Conservation (phyloP, 192 early-diverging fungal species). For the Linnemannia zychae region DNA sequence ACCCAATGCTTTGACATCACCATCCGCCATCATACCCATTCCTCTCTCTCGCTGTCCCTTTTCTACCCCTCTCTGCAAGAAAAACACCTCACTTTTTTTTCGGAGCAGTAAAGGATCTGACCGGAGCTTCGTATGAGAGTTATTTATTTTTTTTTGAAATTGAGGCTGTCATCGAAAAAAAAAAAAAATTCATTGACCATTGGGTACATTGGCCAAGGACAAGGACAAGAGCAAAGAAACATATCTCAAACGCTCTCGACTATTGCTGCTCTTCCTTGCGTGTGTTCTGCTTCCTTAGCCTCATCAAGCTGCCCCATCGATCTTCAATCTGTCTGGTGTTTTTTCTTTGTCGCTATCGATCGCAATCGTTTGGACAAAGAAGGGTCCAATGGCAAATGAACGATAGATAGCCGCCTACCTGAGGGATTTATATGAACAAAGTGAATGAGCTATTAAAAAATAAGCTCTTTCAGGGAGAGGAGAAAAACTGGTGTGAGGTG, state of each 20-base stretch:
- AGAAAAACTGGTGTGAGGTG: no score
- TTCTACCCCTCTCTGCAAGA: neutral
- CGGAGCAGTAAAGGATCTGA: neutral
- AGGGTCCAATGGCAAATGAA: conserved; percentile 1
- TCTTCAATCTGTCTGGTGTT: neutral
- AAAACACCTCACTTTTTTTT: neutral
- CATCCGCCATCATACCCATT: neutral
- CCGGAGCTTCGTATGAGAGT: neutral
- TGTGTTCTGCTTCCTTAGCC: neutral
- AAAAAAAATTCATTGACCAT: neutral
- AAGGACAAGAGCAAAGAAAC: neutral
- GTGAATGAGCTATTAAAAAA: neutral
- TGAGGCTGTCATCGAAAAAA: neutral
- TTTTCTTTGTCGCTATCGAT: neutral
- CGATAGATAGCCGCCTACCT: neutral
- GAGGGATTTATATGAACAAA: neutral
- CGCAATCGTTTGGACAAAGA: neutral
- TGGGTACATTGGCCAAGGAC: no score
- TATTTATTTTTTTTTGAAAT: neutral
- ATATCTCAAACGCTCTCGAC: neutral
- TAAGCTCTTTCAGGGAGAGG: no score
- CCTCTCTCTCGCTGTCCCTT: neutral
- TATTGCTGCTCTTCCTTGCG: neutral
- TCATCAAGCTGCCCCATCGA: neutral
- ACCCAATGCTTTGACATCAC: neutral